Percentiles rank a stretch among this genome's conserved stretches.
phyloP scores from a whole-genome alignment of 2,329 filamentous ascomycete genomes.

The Microcera coccophila region DNA sequence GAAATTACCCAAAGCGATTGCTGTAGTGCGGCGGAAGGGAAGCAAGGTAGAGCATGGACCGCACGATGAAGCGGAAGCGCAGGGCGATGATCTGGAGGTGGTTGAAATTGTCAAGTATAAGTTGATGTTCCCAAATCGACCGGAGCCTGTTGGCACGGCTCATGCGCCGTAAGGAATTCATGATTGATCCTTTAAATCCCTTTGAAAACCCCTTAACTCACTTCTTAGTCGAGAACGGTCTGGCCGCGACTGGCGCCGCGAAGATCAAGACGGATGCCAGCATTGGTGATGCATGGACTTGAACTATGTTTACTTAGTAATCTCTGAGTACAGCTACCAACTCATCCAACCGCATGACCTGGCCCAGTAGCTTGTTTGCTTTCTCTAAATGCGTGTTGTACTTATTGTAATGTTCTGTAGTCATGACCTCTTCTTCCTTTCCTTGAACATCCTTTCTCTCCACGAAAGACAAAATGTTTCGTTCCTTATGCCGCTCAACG shows the following conservation, averaged over 20 bases:
- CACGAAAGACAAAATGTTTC: constrained; percentile 72
- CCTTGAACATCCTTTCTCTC: constrained; percentile 83
- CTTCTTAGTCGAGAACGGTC: too few relatives aligned
- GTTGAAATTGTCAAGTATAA: constrained; percentile 86
- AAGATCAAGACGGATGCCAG: too few relatives aligned
- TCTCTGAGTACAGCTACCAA: constrained; percentile 80
- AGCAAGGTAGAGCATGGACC: constrained; percentile 41
- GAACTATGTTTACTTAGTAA: too few relatives aligned
- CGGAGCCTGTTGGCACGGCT: constrained; percentile 71
- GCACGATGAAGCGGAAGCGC: constrained; percentile 36
- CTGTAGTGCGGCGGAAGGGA: constrained; percentile 63
- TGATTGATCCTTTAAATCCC: too few relatives aligned
- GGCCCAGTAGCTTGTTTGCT: constrained; percentile 69
- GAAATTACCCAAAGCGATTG: constrained; percentile 74
- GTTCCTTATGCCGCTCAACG: constrained; percentile 68
- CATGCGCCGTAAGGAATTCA: constrained; percentile 27
- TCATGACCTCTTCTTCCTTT: constrained; percentile 76
- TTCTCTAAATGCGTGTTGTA: constrained; percentile 58
- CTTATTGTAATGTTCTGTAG: constrained; percentile 65
- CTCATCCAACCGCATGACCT: constrained; percentile 78
- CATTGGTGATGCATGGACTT: too few relatives aligned
- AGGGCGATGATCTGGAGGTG: constrained; percentile 64
- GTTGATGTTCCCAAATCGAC: constrained; percentile 76
- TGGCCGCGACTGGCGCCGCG: too few relatives aligned
- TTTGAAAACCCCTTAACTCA: too few relatives aligned